Base-by-base conservation (phyloP, 129 eudicot genomes). In the Tagetes erecta region DNA sequence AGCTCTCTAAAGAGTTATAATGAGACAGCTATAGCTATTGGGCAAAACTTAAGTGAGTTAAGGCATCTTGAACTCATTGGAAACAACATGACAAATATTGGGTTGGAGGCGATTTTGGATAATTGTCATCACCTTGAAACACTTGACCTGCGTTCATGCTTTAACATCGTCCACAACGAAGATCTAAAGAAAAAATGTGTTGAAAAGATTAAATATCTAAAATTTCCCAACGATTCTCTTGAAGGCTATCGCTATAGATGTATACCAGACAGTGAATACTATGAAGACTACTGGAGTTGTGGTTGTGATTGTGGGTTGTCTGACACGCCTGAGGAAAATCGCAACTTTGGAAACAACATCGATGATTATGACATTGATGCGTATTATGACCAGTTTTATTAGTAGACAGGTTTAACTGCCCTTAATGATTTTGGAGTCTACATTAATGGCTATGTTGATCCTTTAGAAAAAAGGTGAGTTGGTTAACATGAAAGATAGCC, bases 31-130 rank as follows among this genome's bases (percentile, higher is more conserved):
- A 10, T 60, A 60, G 67, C 44, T 1, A 60, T 60, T 12, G 67
- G 42, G 44, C 11, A 60, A 35, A 60, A 35, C 8, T 12, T 60
- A 12, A 8, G 27, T 11, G 27, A 6, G 67, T 60, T 60, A 35
- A 60, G 20, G 4, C 27, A 60, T 8, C 41, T 60, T 35, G 67
- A 60, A 60, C 44, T 60, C 44, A 36, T 35, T 35, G 67, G 67
- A 5, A 35, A 60, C 30, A 60, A 10, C 42, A 35, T 60, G 27
- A 34, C 42, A 1, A 60, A 60, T n/a, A 37, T 11, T 35, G 67
- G 67, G 67, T 36, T 60, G 67, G 27, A 60, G 67, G 67, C 67
- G 3, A 35, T 60, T 60, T 9, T 60, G 20, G 44, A 60, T 36
- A 27, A 27, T 10, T 60, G 67, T 36, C 5, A 6, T 34, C 44